phyloP scores from a whole-genome alignment of 2,329 filamentous ascomycete genomes.

The Gaeumannomyces tritici region DNA sequence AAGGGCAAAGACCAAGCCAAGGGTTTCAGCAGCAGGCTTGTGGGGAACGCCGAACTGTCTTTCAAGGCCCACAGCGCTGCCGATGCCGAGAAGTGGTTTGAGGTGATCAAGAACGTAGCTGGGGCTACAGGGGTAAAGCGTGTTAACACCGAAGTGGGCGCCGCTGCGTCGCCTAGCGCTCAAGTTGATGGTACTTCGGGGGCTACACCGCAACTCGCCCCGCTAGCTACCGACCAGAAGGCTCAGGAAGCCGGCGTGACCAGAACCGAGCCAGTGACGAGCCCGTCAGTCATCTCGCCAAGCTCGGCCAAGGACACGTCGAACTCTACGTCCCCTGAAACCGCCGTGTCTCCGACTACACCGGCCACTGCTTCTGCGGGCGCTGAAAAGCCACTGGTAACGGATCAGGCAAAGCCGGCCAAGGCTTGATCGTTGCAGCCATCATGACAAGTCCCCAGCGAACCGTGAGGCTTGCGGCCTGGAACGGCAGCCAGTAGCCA shows the following conservation, averaged over 20 bases:
- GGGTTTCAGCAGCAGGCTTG: conserved; percentile 70
- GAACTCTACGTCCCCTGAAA: background rate
- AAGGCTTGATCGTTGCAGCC: background rate
- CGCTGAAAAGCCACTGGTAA: background rate
- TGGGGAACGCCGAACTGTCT: conserved; percentile 66
- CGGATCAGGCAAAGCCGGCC: background rate
- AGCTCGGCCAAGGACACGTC: conserved; percentile 9
- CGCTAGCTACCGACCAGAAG: conserved; percentile 20
- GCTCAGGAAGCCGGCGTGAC: conserved; percentile 39
- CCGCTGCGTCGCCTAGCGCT: conserved; percentile 12
- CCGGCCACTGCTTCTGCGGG: background rate
- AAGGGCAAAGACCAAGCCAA: conserved; percentile 90
- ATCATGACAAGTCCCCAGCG: background rate
- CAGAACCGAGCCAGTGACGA: conserved; percentile 19
- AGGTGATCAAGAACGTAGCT: conserved; percentile 55
- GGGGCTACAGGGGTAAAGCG: conserved; percentile 35
- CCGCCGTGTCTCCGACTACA: background rate
- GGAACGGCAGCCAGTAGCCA: too few species aligned
- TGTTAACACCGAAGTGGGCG: conserved; percentile 13
- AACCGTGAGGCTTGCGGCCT: too few species aligned
- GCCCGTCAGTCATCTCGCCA: conserved; percentile 20
- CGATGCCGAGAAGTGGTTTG: conserved; percentile 80
- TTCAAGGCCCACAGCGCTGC: conserved; percentile 81
- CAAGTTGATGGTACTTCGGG: conserved; percentile 5
- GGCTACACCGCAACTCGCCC: conserved; percentile 11